Evolutionary conservation across 768 basidiomycete genomes (phyloP).

Genomic region (Filobasidium wieringae): DNA sequence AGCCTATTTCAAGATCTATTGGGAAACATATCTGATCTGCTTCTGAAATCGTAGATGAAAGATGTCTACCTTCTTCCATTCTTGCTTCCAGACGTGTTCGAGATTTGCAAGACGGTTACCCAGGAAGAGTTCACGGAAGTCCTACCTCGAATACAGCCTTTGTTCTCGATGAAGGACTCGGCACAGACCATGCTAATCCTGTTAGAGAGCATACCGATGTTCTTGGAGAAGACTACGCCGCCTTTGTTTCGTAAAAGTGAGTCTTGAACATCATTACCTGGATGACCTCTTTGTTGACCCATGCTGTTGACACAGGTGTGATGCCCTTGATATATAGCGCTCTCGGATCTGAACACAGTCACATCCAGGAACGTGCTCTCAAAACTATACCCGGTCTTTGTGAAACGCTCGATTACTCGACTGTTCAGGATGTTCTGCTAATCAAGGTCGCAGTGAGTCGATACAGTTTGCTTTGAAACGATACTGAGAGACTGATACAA

Average conservation of each 20-base stretch:
- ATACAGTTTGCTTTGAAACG: background rate
- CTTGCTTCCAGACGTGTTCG: constrained; percentile 89
- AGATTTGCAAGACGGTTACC: constrained; percentile 65
- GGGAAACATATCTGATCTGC: background rate
- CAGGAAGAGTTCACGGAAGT: constrained; percentile 73
- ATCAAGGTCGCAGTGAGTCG: constrained; percentile 80
- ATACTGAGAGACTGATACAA: constrained; percentile 8
- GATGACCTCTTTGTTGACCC: background rate
- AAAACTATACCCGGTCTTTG: constrained; percentile 73
- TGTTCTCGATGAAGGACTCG: constrained; percentile 84
- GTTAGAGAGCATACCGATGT: constrained; percentile 71
- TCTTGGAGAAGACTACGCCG: constrained; percentile 83
- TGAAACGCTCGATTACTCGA: constrained; percentile 87
- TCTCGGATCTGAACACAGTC: constrained; percentile 83
- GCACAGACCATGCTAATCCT: constrained; percentile 62
- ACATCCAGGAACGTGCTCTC: constrained; percentile 83
- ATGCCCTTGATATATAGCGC: constrained; percentile 91
- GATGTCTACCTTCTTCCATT: constrained; percentile 85
- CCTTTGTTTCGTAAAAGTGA: constrained; percentile 74
- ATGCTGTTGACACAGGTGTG: constrained; percentile 52
- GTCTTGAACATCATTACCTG: constrained; percentile 32
- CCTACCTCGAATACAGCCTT: constrained; percentile 73
- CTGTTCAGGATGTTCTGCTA: constrained; percentile 79
- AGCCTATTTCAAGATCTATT: background rate
- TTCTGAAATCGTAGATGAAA: constrained; percentile 45